Percentiles rank a stretch among this genome's conserved stretches.
These are phyloP conservation scores for Beauveria scarabaeidicola DNA, from an alignment of 2,329 filamentous ascomycete species.

Conservation along the genomic window DNA sequence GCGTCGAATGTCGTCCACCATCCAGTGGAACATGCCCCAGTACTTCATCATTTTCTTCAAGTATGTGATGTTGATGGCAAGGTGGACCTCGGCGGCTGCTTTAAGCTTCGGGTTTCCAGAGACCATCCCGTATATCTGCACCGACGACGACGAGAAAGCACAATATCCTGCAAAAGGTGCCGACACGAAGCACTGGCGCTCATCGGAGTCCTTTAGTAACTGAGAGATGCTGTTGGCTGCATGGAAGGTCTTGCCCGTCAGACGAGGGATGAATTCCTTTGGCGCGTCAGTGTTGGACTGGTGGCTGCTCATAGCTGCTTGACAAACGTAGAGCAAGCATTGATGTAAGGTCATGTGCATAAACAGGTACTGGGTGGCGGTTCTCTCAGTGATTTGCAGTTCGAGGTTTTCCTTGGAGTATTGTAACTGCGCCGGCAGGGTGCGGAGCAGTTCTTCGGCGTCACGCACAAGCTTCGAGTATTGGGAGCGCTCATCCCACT, in stretches of 20 bases:
- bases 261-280: conserved; percentile 66
- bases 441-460: conserved; percentile 59
- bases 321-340: conserved; percentile 80
- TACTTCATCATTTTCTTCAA: conserved; percentile 92
- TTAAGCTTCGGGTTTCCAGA: conserved; percentile 73
- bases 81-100: conserved; percentile 69
- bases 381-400: conserved; percentile 72
- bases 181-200: conserved; percentile 59
- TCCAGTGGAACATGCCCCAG: conserved; percentile 98
- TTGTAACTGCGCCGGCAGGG: conserved; percentile 60
- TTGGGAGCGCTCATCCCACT: conserved; percentile 76
- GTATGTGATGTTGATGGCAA: conserved; percentile 83
- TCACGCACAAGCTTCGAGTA: conserved; percentile 64
- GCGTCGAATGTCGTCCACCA: conserved; percentile 85
- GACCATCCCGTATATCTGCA: conserved; percentile 90
- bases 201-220: conserved; percentile 70
- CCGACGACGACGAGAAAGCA: conserved; percentile 83
- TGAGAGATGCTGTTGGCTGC: conserved; percentile 83
- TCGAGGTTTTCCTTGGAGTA: conserved; percentile 79
- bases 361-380: conserved; percentile 87
- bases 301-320: conserved; percentile 68
- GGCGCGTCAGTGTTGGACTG: conserved; percentile 62
- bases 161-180: conserved; percentile 94
- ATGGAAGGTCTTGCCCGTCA: conserved; percentile 66
- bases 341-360: conserved; percentile 86